phyloP scores from a whole-genome alignment of 192 early-diverging fungal species.

The Chytriomyces hyalinus region DNA sequence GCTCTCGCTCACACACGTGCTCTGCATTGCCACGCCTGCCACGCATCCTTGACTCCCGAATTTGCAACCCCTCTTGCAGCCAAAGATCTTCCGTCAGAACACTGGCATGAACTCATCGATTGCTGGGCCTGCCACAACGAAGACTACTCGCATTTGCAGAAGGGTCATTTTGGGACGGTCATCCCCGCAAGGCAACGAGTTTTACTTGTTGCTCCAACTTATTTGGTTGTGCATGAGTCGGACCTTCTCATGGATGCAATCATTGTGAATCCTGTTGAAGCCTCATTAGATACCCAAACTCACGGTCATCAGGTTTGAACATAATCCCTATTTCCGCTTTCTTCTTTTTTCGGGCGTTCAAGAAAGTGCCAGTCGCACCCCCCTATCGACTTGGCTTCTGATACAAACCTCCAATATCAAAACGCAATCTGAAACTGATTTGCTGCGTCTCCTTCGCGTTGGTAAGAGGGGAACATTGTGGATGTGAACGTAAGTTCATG shows the following conservation, averaged over 20 bases:
- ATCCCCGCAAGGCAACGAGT: slow-evolving; percentile 36
- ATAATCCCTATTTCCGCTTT: not conserved
- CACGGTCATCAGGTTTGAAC: not conserved
- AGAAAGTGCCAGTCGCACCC: slow-evolving; percentile 42
- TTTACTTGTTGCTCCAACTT: slow-evolving; percentile 43
- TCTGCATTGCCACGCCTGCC: slow-evolving; percentile 55
- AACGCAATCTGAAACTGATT: not conserved
- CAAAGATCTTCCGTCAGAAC: slow-evolving; percentile 54
- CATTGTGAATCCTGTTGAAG: slow-evolving; percentile 24
- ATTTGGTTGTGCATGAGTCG: slow-evolving; percentile 48
- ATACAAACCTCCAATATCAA: slow-evolving; percentile 57
- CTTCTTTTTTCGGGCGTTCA: slow-evolving; percentile 18
- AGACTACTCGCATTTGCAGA: slow-evolving; percentile 51
- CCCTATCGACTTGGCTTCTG: slow-evolving; percentile 30
- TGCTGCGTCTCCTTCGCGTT: not conserved
- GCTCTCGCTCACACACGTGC: slow-evolving; percentile 31
- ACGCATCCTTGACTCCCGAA: slow-evolving; percentile 26
- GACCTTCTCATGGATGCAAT: slow-evolving; percentile 41
- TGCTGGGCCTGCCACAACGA: slow-evolving; percentile 65
- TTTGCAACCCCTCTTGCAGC: slow-evolving; percentile 12
- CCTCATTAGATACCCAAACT: not conserved
- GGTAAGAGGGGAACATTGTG: too few relatives aligned
- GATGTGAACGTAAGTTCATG: too few relatives aligned
- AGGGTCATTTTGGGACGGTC: slow-evolving; percentile 46
- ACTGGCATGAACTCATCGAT: slow-evolving; percentile 62